Evolutionary conservation across 2,329 filamentous ascomycete species (phyloP), one percentile per base, ranked within the genome.

Genomic region (Diaporthe capsici): DNA sequence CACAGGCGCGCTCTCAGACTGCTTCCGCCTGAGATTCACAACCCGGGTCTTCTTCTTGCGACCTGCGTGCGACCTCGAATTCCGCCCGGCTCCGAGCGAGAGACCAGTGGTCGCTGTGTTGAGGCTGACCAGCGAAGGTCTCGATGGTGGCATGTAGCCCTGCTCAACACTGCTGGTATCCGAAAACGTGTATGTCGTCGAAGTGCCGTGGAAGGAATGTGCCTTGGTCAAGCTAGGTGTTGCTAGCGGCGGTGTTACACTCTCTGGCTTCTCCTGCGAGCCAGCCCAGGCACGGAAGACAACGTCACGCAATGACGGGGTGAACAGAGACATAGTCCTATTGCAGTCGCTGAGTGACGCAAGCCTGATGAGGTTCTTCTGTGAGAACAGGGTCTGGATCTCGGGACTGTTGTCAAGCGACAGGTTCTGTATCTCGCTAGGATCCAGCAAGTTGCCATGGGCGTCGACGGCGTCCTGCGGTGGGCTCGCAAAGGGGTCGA

Each of bases 241-340:
- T 17, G 86, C 82, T 25, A 86, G 79, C 3, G 85, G 82, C 12
- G 89, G 86, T 83, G 88, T 82, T 83, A 89, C 79, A 74, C 87
- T 81, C 75, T 97, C 94, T 58, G 88, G 88, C 75, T 92, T 89
- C 77, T 98, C 95, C 70, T 91, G 89, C 49, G 93, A 91, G 55
- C 94, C 94, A 22, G 96, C 94, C 95, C 96, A 98, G 44, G 96
- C 97, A 76, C 97, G 91, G 84, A 98, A 98, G 37, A 98, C 93
- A 5, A 95, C 94, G 83, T 98, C 95, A 71, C 92, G 89, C 75
- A 98, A 96, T n/a, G 93, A 92, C 0, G 96, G 95, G 1, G 96
- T 98, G 82, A 98, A 98, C 0, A 98, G 87, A 6, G 96, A 98
- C 47, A 98, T 86, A 0, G 97, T 98, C 65, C 94, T 92, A 80